phyloP scores from a whole-genome alignment of 1,284 basidiomycete species.

The Thelephora terrestris region DNA sequence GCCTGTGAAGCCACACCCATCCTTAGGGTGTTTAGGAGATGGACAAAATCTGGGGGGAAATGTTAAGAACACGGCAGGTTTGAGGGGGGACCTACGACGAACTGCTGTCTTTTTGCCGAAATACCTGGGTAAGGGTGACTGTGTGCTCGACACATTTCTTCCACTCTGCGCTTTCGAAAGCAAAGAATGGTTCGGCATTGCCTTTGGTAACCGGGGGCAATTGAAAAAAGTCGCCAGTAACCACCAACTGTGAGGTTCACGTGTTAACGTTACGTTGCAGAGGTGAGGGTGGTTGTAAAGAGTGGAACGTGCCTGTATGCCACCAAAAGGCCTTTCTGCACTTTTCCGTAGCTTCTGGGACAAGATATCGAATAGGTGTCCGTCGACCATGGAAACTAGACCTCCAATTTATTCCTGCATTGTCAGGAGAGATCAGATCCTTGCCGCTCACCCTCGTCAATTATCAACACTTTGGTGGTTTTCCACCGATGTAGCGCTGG shows the following conservation, averaged over 20 bases:
- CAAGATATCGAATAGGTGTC: conserved; percentile 85
- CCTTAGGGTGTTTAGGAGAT: conserved; percentile 88
- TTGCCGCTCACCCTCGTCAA: conserved; percentile 74
- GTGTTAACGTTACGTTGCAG: background rate
- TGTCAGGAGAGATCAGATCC: conserved; percentile 4
- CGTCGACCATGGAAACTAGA: conserved; percentile 95
- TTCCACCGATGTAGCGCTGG: conserved; percentile 29
- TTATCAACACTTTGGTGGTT: conserved; percentile 65
- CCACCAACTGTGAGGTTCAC: conserved; percentile 48
- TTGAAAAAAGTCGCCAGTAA: conserved; percentile 97
- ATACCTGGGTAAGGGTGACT: conserved; percentile 86
- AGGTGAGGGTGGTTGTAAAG: background rate
- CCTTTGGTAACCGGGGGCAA: conserved; percentile 78
- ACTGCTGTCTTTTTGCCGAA: conserved; percentile 54
- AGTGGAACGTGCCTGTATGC: conserved; percentile 74
- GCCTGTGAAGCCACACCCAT: conserved; percentile 44
- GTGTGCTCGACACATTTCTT: conserved; percentile 64
- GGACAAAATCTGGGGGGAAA: conserved; percentile 56
- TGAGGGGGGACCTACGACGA: conserved; percentile 5
- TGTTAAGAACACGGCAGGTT: background rate
- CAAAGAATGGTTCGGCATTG: conserved; percentile 46
- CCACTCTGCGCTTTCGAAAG: conserved; percentile 89
- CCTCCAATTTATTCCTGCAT: background rate
- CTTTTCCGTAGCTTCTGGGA: conserved; percentile 37
- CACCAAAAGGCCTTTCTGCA: conserved; percentile 74